Base-by-base conservation (phyloP, 306 rosid genomes). In the Sesbania bispinosa region DNA sequence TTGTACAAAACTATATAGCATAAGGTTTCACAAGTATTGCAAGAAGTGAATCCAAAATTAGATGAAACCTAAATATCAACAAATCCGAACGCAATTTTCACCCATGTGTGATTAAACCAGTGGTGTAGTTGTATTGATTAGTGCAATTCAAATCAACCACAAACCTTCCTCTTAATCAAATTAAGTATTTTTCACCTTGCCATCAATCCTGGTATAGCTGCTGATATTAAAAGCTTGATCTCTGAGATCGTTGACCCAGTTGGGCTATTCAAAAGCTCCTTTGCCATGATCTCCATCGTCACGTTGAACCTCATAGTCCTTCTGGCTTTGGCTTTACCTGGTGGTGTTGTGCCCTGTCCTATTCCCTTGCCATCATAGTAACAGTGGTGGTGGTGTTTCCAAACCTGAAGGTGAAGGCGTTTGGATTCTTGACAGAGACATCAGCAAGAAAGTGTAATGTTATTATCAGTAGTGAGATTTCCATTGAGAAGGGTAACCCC, bases 101-200 rank as follows among this genome's bases (percentile, higher is more conserved):
- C 21, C 72, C 72, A 0, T 19, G 6, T 1, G 27, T n/a, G 6
- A 20, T 14, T 2, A 41, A 18, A 0, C 21, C 15, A 4, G 52
- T 48, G 35, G 78, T 54, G 6, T 48, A 11, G 21, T 83, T 83
- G 46, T 72, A 80, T 0, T 3, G 23, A 61, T 62, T 13, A 1
- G 75, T 76, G 19, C 87, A 83, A 63, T 80, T 80, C 75, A 83
- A 21, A 30, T 62, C 48, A 8, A 83, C 80, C 19, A 5, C 26
- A 23, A n/a, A 73, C 52, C 6, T 33, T 46, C 30, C 67, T 83
- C 3, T 69, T 45, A 4, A 77, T 7, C n/a, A 83, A 0, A 15
- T 73, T 58, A 2, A 80, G 11, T 2, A 83, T 60, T 14, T 77
- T 77, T 83, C 8, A 83, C 85, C 29, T 33, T 77, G 0, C 85